Conservation (phyloP, 1,284 basidiomycete species). For the Pascua guehoae region DNA sequence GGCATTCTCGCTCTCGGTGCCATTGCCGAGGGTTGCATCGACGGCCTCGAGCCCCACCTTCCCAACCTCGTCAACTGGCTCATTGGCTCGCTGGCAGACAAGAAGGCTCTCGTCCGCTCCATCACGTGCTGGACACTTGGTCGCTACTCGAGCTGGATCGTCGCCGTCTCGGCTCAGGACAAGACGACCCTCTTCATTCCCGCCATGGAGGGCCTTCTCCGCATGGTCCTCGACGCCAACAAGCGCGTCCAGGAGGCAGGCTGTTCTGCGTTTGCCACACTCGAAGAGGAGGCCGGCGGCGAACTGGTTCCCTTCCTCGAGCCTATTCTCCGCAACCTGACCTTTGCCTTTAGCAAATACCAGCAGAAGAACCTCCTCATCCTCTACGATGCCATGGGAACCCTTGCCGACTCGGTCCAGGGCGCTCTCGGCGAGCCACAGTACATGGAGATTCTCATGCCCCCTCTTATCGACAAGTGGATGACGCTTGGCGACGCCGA, state of each 20-base stretch:
- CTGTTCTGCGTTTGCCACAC: conserved; percentile 95
- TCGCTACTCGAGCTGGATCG: conserved; percentile 95
- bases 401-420: conserved; percentile 93
- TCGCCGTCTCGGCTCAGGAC: conserved; percentile 70
- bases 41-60: conserved; percentile 89
- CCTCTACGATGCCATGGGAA: conserved; percentile 95
- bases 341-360: conserved; percentile 95
- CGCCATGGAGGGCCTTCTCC: conserved; percentile 92
- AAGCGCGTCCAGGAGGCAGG: conserved; percentile 99
- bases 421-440: conserved; percentile 76
- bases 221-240: conserved; percentile 98
- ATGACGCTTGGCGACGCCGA: conserved; percentile 82
- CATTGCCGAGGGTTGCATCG: conserved; percentile 99
- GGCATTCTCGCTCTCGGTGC: conserved; percentile 95
- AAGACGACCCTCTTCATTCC: conserved; percentile 91
- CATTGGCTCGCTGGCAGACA: conserved; percentile 81
- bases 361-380: conserved; percentile 99
- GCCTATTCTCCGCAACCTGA: conserved; percentile 89
- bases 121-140: conserved; percentile 99
- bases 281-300: conserved; percentile 93
- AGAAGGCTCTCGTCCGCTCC: conserved; percentile 94
- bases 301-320: conserved; percentile 90
- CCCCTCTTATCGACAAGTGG: conserved; percentile 88
- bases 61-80: conserved; percentile 89
- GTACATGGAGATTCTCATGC: conserved; percentile 95